phyloP scores from a whole-genome alignment of 2,329 filamentous ascomycete genomes.

The Monilinia polystroma region DNA sequence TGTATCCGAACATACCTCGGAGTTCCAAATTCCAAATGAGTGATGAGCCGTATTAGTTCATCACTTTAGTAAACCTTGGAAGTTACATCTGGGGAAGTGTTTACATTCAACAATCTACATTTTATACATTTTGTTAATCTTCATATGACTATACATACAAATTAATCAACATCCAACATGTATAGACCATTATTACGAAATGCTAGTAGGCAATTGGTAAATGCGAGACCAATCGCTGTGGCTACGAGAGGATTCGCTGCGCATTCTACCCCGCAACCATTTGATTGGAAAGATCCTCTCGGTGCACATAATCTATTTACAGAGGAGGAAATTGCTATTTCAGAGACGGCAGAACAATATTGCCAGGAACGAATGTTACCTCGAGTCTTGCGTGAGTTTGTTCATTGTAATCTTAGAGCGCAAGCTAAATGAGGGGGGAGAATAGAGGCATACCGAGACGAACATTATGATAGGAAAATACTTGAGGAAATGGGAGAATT shows the following conservation, averaged over 20 bases:
- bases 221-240: slow-evolving; percentile 26
- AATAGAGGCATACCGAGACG: slow-evolving; percentile 79
- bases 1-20: slow-evolving; percentile 23
- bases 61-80: background rate
- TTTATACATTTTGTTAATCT: background rate
- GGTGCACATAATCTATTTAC: slow-evolving; percentile 72
- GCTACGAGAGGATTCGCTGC: slow-evolving; percentile 35
- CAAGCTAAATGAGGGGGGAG: slow-evolving; percentile 16
- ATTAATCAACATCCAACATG: slow-evolving; percentile 29
- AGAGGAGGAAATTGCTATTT: slow-evolving; percentile 86
- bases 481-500: slow-evolving; percentile 90
- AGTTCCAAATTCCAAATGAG: slow-evolving; percentile 14
- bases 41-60: slow-evolving; percentile 14
- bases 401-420: slow-evolving; percentile 22
- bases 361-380: slow-evolving; percentile 88
- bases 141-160: background rate
- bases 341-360: slow-evolving; percentile 88
- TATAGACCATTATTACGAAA: slow-evolving; percentile 35
- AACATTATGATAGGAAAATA: slow-evolving; percentile 82
- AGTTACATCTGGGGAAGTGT: background rate
- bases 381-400: slow-evolving; percentile 72
- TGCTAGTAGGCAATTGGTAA: slow-evolving; percentile 32
- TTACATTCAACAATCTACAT: background rate
- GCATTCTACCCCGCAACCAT: slow-evolving; percentile 45
- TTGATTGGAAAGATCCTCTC: slow-evolving; percentile 93